Base-by-base conservation (phyloP, 2,329 filamentous ascomycete species). In the Xylariomycetidae sp. region DNA sequence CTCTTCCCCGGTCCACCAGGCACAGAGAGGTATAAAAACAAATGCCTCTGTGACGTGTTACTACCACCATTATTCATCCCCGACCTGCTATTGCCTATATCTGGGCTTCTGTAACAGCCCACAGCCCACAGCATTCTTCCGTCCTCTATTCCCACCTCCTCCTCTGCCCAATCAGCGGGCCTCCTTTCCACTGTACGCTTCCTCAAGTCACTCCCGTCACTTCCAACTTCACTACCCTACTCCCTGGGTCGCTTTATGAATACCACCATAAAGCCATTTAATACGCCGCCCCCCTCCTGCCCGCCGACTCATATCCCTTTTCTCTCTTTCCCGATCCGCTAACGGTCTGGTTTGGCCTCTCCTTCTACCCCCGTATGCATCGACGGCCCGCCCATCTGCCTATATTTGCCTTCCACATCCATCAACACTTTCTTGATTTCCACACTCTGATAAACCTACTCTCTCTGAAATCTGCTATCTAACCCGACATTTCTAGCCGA, bases 401-500 rank as follows among this genome's bases (percentile, higher is more conserved):
- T n/a, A n/a, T n/a, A n/a, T n/a, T n/a, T n/a, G n/a, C n/a, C n/a
- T n/a, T n/a, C n/a, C n/a, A n/a, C n/a, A n/a, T n/a, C n/a, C n/a
- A n/a, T n/a, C n/a, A n/a, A n/a, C n/a, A n/a, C n/a, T n/a, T n/a
- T n/a, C n/a, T n/a, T n/a, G n/a, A n/a, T n/a, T n/a, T n/a, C n/a
- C 35, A 33, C 23, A 29, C 20, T 53, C 43, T 38, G 13, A 34
- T 33, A 27, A 40, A 33, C 38, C 39, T 38, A 38, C 32, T 34
- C 28, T 41, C 30, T n/a, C n/a, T n/a, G n/a, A n/a, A n/a, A n/a
- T n/a, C n/a, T n/a, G n/a, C n/a, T n/a, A n/a, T n/a, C n/a, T n/a
- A n/a, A n/a, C n/a, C n/a, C n/a, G n/a, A n/a, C n/a, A 8, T 23
- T 23, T 8, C 8, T 60, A 78, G 74, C 74, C 58, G 74, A 78